phyloP scores from a whole-genome alignment of 208 protist genomes.

The Acanthamoeba polyphaga region DNA sequence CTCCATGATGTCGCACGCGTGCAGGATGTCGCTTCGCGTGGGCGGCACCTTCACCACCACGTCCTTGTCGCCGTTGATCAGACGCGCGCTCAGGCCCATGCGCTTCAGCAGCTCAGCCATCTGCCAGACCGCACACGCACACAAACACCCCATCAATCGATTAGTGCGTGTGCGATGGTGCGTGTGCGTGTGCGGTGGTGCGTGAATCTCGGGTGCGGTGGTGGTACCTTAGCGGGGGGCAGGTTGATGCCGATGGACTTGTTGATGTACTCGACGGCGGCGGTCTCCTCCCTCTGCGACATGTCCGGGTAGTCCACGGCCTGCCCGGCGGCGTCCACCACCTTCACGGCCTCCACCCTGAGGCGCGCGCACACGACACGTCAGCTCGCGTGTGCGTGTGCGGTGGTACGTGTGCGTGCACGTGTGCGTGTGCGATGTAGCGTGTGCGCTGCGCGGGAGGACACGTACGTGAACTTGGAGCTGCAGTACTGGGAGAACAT shows the following conservation, averaged over 20 bases:
- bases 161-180: no score
- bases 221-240: constrained; percentile 91
- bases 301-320: constrained; percentile 71
- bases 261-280: constrained; percentile 92
- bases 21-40: constrained; percentile 96
- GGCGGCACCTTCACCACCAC: constrained; percentile 94
- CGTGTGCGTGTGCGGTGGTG: neutral
- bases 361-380: neutral
- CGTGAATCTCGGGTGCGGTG: neutral
- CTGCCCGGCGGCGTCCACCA: neutral
- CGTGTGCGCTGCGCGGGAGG: no score
- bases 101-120: neutral
- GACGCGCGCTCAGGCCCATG: constrained; percentile 62
- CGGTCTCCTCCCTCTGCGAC: constrained; percentile 57
- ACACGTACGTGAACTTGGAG: constrained; percentile 1
- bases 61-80: constrained; percentile 76
- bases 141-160: neutral
- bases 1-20: constrained; percentile 97
- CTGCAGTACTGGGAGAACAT: constrained; percentile 25
- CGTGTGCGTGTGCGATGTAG: neutral
- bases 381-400: neutral
- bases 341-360: constrained; percentile 14
- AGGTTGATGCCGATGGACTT: constrained; percentile 94
- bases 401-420: neutral
- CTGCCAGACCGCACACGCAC: neutral